phyloP scores from a whole-genome alignment of 331 rosid species.

The Dryas integrifolia region DNA sequence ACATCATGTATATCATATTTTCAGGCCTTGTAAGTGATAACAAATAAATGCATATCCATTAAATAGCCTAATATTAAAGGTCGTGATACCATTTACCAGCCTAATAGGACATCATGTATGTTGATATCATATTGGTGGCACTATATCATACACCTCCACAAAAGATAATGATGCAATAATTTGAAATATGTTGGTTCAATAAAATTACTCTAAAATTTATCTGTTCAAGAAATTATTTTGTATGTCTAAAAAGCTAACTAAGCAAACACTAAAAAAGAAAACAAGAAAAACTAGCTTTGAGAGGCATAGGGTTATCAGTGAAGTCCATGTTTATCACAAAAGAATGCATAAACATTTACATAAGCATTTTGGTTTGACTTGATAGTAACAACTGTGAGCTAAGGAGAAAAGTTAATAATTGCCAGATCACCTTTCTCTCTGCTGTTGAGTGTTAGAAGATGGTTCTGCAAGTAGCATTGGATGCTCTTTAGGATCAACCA shows the following conservation, averaged over 20 bases:
- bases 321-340: not conserved
- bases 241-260: not conserved
- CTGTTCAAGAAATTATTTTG: not conserved
- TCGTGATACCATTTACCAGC: not conserved
- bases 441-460: conserved; percentile 80
- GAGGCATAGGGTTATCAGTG: not conserved
- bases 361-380: not conserved
- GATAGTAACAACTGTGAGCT: conserved; percentile 4
- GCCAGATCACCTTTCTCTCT: conserved; percentile 74
- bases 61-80: not conserved
- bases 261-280: not conserved
- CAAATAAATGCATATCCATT: not conserved
- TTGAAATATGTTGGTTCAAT: not conserved
- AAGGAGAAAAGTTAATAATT: conserved; percentile 9
- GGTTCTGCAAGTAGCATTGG: conserved; percentile 99
- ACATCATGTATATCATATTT: not conserved
- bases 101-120: not conserved
- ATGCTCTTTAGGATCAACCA: conserved; percentile 93
- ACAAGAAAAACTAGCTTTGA: not conserved
- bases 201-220: not conserved
- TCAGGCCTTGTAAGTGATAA: not conserved
- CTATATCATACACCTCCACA: no score
- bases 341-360: not conserved
- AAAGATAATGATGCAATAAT: not conserved
- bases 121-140: no score